Evolutionary conservation across 306 rosid genomes (phyloP).

Genomic region (Sicyos edulis): DNA sequence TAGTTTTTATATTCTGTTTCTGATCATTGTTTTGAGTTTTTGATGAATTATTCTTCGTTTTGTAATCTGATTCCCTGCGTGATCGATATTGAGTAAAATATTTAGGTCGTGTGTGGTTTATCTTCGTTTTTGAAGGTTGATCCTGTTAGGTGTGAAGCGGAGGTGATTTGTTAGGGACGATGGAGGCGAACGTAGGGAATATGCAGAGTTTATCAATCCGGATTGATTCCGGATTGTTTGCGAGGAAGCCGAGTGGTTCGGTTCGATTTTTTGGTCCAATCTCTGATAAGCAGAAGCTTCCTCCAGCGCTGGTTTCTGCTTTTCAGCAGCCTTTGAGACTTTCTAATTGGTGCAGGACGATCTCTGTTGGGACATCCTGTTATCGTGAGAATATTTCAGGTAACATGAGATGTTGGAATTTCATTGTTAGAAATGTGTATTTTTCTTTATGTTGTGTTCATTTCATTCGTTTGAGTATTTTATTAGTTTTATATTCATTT

Average conservation of each 20-base stretch:
- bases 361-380: conserved; percentile 40
- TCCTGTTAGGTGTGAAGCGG: neutral
- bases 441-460: neutral
- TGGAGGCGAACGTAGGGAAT: conserved; percentile 54
- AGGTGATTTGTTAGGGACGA: conserved; percentile 16
- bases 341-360: conserved; percentile 32
- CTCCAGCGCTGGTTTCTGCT: conserved; percentile 29
- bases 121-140: no score
- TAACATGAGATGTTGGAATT: conserved; percentile 14
- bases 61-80: neutral
- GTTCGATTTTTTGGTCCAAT: conserved; percentile 31
- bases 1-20: neutral
- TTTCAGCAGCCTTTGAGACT: conserved; percentile 24
- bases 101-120: neutral
- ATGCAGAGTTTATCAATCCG: conserved; percentile 35
- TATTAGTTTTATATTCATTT: neutral
- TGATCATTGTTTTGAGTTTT: neutral
- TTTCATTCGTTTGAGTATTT: neutral
- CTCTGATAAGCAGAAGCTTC: conserved; percentile 33
- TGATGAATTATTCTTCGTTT: neutral
- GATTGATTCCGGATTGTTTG: conserved; percentile 35
- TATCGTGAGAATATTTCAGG: conserved; percentile 61
- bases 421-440: neutral
- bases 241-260: conserved; percentile 28
- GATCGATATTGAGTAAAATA: neutral